phyloP scores from a whole-genome alignment of 495 filamentous ascomycete species.

The Podospora tetraspora region DNA sequence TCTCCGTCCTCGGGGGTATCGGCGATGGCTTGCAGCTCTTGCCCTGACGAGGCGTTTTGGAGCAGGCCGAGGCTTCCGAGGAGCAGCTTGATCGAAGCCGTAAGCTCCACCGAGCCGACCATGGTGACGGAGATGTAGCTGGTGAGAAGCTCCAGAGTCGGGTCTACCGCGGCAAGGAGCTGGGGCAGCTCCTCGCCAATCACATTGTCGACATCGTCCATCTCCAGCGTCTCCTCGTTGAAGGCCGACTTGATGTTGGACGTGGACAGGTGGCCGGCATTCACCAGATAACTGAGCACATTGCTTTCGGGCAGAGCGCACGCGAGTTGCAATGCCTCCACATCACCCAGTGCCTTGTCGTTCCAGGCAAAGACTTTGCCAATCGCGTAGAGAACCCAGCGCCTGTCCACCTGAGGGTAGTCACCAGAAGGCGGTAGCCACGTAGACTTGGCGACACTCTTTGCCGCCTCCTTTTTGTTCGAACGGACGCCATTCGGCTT shows the following conservation, averaged over 20 bases:
- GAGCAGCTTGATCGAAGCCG: conserved; percentile 43
- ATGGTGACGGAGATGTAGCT: conserved; percentile 49
- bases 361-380: conserved; percentile 45
- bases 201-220: conserved; percentile 33
- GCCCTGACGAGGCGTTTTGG: conserved; percentile 32
- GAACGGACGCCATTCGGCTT: conserved; percentile 11
- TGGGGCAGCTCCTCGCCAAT: conserved; percentile 55
- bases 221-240: conserved; percentile 42
- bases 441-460: conserved; percentile 28
- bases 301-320: conserved; percentile 48
- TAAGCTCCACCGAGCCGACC: conserved; percentile 43
- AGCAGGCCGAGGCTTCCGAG: conserved; percentile 49
- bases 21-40: conserved; percentile 16
- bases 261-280: conserved; percentile 55
- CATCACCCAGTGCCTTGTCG: conserved; percentile 20
- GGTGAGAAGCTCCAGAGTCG: conserved; percentile 54
- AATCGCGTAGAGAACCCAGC: conserved; percentile 50
- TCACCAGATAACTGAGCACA: conserved; percentile 56
- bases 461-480: conserved; percentile 10
- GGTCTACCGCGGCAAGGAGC: conserved; percentile 55
- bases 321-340: conserved; percentile 35
- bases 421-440: conserved; percentile 36
- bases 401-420: conserved; percentile 44
- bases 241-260: conserved; percentile 59
- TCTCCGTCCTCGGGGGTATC: conserved; percentile 18